phyloP scores from a whole-genome alignment of 2,329 filamentous ascomycete genomes.

The Hypoxylon sp. region DNA sequence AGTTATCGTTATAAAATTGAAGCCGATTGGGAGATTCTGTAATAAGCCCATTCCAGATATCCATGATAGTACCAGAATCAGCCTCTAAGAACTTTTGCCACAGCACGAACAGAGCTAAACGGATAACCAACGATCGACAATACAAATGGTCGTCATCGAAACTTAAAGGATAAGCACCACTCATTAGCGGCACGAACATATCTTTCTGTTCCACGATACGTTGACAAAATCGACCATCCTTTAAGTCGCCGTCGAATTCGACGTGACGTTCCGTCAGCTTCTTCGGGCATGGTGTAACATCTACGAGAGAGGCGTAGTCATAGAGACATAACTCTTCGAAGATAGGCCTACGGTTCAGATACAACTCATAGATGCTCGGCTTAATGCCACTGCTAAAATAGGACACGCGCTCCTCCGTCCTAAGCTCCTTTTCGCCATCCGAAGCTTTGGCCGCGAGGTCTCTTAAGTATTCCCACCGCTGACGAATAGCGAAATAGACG shows the following conservation, averaged over 20 bases:
- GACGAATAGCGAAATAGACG: not conserved
- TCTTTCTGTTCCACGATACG: no score
- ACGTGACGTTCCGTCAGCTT: not conserved
- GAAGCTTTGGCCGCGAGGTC: no score
- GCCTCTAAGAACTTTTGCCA: not conserved
- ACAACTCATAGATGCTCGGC: not conserved
- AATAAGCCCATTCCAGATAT: not conserved
- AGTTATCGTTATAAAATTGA: not conserved
- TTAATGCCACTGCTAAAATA: no score
- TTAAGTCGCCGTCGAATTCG: not conserved
- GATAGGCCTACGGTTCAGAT: not conserved
- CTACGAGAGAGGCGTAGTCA: not conserved
- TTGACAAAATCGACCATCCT: not conserved
- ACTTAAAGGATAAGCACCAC: not conserved
- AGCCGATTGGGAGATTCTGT: not conserved
- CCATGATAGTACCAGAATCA: not conserved
- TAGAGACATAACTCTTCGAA: not conserved
- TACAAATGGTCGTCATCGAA: no score
- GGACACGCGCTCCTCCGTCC: not conserved
- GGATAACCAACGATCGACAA: not conserved
- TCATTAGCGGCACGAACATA: not conserved
- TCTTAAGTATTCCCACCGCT: not conserved
- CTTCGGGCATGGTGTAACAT: not conserved
- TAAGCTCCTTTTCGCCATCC: no score
- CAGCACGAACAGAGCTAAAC: not conserved